A percentile compares a stretch with the other conserved stretches of the same genome.
Evolutionary conservation across 352 stramenopile species (phyloP).

Genomic region (Phytopythium boreale): DNA sequence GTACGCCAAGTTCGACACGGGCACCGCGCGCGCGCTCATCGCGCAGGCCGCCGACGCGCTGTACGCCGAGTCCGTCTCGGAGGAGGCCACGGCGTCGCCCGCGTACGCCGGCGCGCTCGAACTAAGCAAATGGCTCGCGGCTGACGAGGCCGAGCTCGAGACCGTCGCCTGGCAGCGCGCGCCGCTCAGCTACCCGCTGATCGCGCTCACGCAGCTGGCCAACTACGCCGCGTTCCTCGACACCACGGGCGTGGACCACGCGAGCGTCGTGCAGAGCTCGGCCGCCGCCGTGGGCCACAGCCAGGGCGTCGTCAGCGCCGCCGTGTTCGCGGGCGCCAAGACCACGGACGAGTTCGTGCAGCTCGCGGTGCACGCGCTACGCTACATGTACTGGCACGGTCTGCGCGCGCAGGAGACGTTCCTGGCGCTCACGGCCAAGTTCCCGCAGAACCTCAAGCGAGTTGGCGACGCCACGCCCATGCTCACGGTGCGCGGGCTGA

Average conservation of each 20-base stretch:
- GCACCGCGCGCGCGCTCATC: conserved; percentile 38
- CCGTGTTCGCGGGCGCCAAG: conserved; percentile 57
- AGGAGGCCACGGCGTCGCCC: conserved; percentile 33
- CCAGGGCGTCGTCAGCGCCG: conserved; percentile 74
- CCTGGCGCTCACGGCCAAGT: conserved; percentile 21
- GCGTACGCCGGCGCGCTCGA: conserved; percentile 50
- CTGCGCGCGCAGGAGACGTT: conserved; percentile 67
- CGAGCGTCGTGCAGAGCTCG: conserved; percentile 47
- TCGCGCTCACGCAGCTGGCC: conserved; percentile 67
- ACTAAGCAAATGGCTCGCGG: conserved; percentile 49
- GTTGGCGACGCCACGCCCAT: conserved; percentile 53
- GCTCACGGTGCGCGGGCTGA: conserved; percentile 62
- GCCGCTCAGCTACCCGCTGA: conserved; percentile 76
- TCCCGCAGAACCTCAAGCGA: conserved; percentile 28
- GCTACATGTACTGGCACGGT: conserved; percentile 85
- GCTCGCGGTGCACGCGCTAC: conserved; percentile 43
- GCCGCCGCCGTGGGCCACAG: conserved; percentile 61
- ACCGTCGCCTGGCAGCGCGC: conserved; percentile 32
- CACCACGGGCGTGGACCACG: conserved; percentile 42
- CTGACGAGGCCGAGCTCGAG: conserved; percentile 11
- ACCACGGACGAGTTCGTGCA: conserved; percentile 47
- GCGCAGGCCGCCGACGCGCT: conserved; percentile 39
- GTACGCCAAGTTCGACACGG: conserved; percentile 32
- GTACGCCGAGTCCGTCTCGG: conserved; percentile 42
- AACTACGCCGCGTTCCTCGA: conserved; percentile 79